Base-by-base conservation (phyloP, 2,329 filamentous ascomycete species). In the Rhynchosporium secalis region DNA sequence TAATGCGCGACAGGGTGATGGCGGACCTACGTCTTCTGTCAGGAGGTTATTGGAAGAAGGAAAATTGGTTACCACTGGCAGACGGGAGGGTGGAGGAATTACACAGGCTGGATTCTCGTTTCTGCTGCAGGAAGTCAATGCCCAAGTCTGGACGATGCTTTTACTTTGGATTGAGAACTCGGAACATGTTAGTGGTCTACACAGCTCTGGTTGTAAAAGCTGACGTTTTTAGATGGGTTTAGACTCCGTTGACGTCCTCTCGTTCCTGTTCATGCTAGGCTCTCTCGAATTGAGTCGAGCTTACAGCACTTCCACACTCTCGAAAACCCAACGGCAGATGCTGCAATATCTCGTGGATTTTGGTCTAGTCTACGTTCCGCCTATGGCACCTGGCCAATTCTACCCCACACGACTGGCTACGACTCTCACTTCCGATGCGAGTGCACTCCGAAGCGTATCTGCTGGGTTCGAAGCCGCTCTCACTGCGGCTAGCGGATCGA, bases 21-120 rank as follows among this genome's bases (percentile, higher is more conserved):
- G 77, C 61, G 82, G 82, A 0, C 86, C 90, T 36, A 91, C 90
- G 74, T 83, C 85, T 70, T 89, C 89, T 15, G 96, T 98, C 36
- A 96, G 94, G 76, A 86, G 90, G 66, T 82, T 99, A 47, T 82
- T 99, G 54, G 82, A 92, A 68, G 84, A 86, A 0, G 95, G 95
- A 3, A 84, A 89, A 58, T 85, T 98, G 8, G 92, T 99, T 26
- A 87, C 92, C 72, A 77, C 79, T 45, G 77, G 79, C 2, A 73
- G 73, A 49, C 71, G 74, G 51, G 71, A 70, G 15, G 78, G 80
- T 12, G 82, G 92, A 9, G 86, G 85, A 59, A 99, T 99, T 71
- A 99, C 95, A 0, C 88, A 96, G 73, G 87, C 91, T 2, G 95
- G 95, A 7, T 99, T 99, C 74, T 93, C 91, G 0, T 99, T 99